These are phyloP conservation scores for Polytrichum commune DNA, from an alignment of 225 moss, liverwort and hornwort genomes.

Conservation along the genomic window DNA sequence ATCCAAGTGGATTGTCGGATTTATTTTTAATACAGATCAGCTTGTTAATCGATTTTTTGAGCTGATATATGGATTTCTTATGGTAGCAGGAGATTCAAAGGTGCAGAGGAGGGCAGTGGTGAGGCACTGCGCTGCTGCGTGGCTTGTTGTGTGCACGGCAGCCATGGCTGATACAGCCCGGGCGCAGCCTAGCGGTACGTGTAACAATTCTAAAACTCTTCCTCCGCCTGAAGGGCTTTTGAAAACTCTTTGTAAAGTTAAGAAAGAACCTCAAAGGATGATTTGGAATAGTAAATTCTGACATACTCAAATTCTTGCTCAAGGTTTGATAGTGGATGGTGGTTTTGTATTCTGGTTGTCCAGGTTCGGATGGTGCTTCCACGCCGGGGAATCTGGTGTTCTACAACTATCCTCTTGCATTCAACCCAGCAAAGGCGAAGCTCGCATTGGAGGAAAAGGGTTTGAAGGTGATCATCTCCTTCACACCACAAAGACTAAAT, in stretches of 20 bases:
- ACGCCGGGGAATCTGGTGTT: conserved; percentile 33
- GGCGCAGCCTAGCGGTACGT: conserved; percentile 28
- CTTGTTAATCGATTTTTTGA: too few relatives aligned
- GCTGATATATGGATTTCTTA: background rate
- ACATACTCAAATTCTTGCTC: too few relatives aligned
- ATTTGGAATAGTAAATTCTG: conserved; percentile 1
- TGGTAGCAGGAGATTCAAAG: conserved; percentile 25
- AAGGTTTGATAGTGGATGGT: too few relatives aligned
- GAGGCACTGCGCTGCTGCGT: conserved; percentile 31
- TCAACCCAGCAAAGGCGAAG: conserved; percentile 48
- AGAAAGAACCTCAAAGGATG: background rate
- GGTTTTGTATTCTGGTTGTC: background rate
- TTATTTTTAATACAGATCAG: too few relatives aligned
- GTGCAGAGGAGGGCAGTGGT: conserved; percentile 27
- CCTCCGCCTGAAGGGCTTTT: background rate
- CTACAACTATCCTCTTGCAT: conserved; percentile 49
- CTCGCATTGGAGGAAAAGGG: conserved; percentile 56
- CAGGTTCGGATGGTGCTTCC: conserved; percentile 29
- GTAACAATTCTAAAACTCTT: conserved; percentile 14
- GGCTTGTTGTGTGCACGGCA: conserved; percentile 39
- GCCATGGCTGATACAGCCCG: conserved; percentile 44
- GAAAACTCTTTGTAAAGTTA: background rate
- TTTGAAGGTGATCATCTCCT: conserved; percentile 17
- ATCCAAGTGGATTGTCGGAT: too few relatives aligned
- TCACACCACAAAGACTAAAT: too few relatives aligned